Evolutionary conservation across 2,329 filamentous ascomycete species (phyloP), one percentile per base, ranked within the genome.

Genomic region (Sordariomycetes sp.): DNA sequence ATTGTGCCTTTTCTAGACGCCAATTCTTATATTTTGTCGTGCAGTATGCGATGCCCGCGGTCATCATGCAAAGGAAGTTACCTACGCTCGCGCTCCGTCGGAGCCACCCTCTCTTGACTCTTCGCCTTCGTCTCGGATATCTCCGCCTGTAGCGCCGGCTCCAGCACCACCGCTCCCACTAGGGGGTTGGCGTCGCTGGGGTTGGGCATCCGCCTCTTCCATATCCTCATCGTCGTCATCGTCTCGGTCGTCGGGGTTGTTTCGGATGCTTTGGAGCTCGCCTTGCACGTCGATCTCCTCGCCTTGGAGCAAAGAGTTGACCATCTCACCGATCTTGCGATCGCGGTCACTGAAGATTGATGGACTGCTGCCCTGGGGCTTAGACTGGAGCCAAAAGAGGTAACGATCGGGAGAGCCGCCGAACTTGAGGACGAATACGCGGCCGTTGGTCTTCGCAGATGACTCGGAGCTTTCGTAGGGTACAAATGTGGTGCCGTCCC

Each of bases 61-160:
- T 30, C 17, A 23, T 18, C 29, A 26, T 18, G 18, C 44, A 50
- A 52, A 46, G 47, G 52, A 49, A 46, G 45, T 53, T 39, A 98
- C 93, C 90, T 96, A 98, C 92, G 90, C 92, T 95, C 92, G 79
- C 65, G 86, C 93, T 53, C 93, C 92, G 63, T 96, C 92, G 48
- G 86, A 86, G 55, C 93, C 92, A 40, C 90, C 92, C 61, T 94
- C 87, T 64, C 93, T 75, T 44, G 90, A 78, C 46, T 77, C 79
- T 58, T 86, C 79, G 38, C 92, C 92, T 59, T 96, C 92, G 58
- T 93, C 80, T 59, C 88, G 77, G 47, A 94, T 66, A 55, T 98
- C 90, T 43, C 88, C 90, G 37, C 90, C 90, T 3, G 88, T 94
- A 34, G 88, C 88, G 59, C 74, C 87, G 36, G 84, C 66, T 21